A percentile compares a stretch with the other conserved stretches of the same genome.
These are phyloP conservation scores for Arthrobotrys entomopaga DNA, from an alignment of 2,329 filamentous ascomycete species.

Conservation along the genomic window DNA sequence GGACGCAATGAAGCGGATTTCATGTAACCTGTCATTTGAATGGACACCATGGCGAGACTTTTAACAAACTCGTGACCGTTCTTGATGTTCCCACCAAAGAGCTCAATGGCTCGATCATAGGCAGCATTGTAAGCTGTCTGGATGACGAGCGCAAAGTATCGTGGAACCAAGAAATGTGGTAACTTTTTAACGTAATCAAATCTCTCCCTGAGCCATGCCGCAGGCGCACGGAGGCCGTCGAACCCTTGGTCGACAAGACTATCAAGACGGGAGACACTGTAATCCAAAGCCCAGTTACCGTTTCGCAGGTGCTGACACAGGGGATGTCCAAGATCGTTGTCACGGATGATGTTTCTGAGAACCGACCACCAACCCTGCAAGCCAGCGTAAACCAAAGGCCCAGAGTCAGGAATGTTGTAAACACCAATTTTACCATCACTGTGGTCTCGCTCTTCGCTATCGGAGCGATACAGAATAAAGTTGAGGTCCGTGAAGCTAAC, in stretches of 20 bases:
- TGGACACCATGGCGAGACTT: slow-evolving; percentile 86
- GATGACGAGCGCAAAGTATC: slow-evolving; percentile 91
- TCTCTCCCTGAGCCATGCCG: slow-evolving; percentile 81
- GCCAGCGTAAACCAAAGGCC: slow-evolving; percentile 89
- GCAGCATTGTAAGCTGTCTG: slow-evolving; percentile 88
- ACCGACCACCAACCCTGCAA: slow-evolving; percentile 99
- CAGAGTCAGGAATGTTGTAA: slow-evolving; percentile 85
- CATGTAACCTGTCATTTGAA: slow-evolving; percentile 86
- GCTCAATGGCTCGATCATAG: slow-evolving; percentile 77
- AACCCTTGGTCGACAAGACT: slow-evolving; percentile 73
- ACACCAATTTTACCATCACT: slow-evolving; percentile 84
- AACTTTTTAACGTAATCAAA: slow-evolving; percentile 86
- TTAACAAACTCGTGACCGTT: slow-evolving; percentile 89
- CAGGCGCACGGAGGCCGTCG: slow-evolving; percentile 71
- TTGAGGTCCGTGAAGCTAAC: slow-evolving; percentile 86
- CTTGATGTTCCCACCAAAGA: slow-evolving; percentile 80
- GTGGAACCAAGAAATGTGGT: slow-evolving; percentile 87
- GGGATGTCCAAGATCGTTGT: slow-evolving; percentile 92
- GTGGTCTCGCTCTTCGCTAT: slow-evolving; percentile 84
- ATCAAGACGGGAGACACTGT: slow-evolving; percentile 80
- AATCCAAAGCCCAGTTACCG: slow-evolving; percentile 92
- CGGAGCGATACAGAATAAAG: slow-evolving; percentile 88
- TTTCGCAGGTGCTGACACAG: slow-evolving; percentile 91
- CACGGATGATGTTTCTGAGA: slow-evolving; percentile 80
- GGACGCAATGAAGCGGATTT: slow-evolving; percentile 93